Percentiles rank a stretch among this genome's conserved stretches.
phyloP scores from a whole-genome alignment of 202 grass and related monocot genomes.

The Hordeum pubiflorum region DNA sequence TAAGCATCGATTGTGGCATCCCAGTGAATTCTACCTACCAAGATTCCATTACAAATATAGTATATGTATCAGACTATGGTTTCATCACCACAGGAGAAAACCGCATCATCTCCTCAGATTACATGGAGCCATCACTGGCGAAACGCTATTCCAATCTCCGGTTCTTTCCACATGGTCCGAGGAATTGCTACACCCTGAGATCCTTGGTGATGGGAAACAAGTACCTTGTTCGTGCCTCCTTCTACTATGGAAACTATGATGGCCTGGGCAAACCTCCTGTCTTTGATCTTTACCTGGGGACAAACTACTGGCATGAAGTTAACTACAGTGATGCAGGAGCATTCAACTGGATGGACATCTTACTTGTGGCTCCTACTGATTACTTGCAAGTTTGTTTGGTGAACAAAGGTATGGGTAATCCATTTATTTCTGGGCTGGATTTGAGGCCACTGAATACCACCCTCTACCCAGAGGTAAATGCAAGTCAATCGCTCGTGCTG shows the following conservation, averaged over 20 bases:
- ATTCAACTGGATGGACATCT: slow-evolving; percentile 21
- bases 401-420: slow-evolving; percentile 34
- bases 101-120: slow-evolving; percentile 21
- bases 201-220: slow-evolving; percentile 29
- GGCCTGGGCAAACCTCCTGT: slow-evolving; percentile 24
- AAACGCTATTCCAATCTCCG: neutral
- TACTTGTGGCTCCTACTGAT: slow-evolving; percentile 20
- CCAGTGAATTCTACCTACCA: slow-evolving; percentile 18
- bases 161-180: slow-evolving; percentile 32
- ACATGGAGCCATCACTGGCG: neutral
- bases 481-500: slow-evolving; percentile 18
- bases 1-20: slow-evolving; percentile 59
- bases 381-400: slow-evolving; percentile 53
- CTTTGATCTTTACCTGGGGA: slow-evolving; percentile 52
- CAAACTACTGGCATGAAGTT: slow-evolving; percentile 44
- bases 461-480: slow-evolving; percentile 32
- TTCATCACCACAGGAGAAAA: slow-evolving; percentile 40
- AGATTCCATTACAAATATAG: slow-evolving; percentile 19
- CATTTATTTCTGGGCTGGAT: slow-evolving; percentile 45
- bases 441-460: slow-evolving; percentile 30
- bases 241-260: slow-evolving; percentile 59
- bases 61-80: slow-evolving; percentile 51
- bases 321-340: neutral
- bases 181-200: slow-evolving; percentile 57
- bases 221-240: slow-evolving; percentile 45